phyloP scores from a whole-genome alignment of 2,329 filamentous ascomycete genomes.

The Cryphonectria naterciae region DNA sequence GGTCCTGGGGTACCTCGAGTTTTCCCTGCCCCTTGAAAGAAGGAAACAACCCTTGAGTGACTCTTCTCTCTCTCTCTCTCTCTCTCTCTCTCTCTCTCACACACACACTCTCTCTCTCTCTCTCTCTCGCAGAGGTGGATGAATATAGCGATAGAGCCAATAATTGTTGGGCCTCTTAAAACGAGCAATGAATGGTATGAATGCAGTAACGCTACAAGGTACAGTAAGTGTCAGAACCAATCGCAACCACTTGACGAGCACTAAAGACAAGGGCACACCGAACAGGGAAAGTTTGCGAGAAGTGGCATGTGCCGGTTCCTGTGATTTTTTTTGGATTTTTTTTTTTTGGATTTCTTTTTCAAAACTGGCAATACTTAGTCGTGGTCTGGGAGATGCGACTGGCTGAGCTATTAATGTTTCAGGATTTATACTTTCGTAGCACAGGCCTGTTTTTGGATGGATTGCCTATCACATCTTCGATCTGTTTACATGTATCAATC shows the following conservation, averaged over 20 bases:
- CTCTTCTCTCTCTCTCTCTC: no score
- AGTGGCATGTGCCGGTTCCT: background rate
- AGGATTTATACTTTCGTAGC: background rate
- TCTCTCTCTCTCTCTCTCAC: no score
- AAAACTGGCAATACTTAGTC: background rate
- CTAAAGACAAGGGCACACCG: conserved; percentile 14
- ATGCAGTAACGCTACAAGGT: no score
- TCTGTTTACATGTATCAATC: background rate
- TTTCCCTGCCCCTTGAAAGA: background rate
- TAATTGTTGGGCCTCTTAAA: background rate
- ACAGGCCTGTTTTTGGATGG: background rate
- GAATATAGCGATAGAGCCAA: background rate
- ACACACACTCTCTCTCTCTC: no score
- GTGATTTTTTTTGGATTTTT: background rate
- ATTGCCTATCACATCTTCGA: background rate
- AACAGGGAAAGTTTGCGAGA: conserved; percentile 27
- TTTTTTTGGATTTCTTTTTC: background rate
- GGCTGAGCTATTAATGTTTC: conserved; percentile 18
- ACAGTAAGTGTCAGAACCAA: conserved; percentile 7
- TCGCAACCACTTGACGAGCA: conserved; percentile 8
- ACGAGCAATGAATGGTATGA: background rate
- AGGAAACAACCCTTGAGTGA: no score
- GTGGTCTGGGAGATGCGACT: conserved; percentile 10
- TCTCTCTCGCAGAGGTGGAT: background rate
- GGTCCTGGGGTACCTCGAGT: background rate